Base-by-base conservation (phyloP, 371 early-diverging fungal genomes). In the Apophysomyces sp. region DNA sequence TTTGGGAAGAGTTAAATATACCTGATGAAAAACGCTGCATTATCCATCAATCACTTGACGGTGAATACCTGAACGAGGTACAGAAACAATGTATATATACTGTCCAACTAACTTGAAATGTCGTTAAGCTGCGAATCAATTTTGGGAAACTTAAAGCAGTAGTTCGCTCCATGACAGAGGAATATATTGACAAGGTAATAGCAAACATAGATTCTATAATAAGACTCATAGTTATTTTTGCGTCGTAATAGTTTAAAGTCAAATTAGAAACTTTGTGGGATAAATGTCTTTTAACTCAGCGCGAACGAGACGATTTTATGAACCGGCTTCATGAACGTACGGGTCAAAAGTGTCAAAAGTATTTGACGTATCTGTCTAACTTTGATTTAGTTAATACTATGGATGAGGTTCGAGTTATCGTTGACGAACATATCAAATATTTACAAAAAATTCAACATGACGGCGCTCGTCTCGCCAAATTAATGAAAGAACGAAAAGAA, bases 401-500 rank as follows among this genome's bases (percentile, higher is more conserved):
- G 68, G 78, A 75, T 37, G 60, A 70, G 34, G 68, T 61, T 4
- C 63, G 63, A 12, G 28, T 56, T 7, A 60, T 69, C 55, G 81
- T 77, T 3, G 60, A 72, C 11, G 62, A 77, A 29, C 82, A 75
- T 55, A 66, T 76, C 27, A 69, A 69, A 11, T 81, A 78, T 34
- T 44, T 86, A 49, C 62, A 72, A 27, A 70, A 69, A 11, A 66
- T 86, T 16, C 76, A 74, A 15, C 60, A 66, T 2, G 77, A 78
- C 54, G 73, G 77, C 0, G 63, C 62, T 6, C 63, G 58, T 4
- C 67, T 92, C 1, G 81, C 80, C 51, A 71, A 68, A 4, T 32
- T 84, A 28, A 84, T 89, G 77, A 76, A 84, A 37, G 74, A 79
- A 29, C 77, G 92, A 9, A 78, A 74, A 57, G 84, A 69, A 6